Evolutionary conservation across 202 grass and related monocot species (phyloP).

Genomic region (Setaria viridis): DNA sequence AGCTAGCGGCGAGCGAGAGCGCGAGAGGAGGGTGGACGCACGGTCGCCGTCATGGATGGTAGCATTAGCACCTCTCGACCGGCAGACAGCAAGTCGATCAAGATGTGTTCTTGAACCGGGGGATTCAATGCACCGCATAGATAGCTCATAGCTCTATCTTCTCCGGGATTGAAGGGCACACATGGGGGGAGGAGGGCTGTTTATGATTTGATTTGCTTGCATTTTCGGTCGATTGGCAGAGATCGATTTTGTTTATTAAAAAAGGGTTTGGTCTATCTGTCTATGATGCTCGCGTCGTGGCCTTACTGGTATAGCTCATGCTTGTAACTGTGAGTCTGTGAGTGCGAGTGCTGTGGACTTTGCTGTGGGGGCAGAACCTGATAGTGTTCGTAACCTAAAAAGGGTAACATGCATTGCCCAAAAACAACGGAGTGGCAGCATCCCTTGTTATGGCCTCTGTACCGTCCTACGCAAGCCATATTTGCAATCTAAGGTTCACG

Average conservation of each 20-base stretch:
- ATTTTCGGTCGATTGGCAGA: background rate
- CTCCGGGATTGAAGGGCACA: background rate
- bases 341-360: no score
- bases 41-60: background rate
- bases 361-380: no score
- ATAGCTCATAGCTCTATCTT: constrained; percentile 32
- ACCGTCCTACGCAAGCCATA: no score
- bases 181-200: background rate
- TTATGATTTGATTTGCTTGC: background rate
- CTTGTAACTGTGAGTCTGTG: no score
- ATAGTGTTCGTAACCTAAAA: no score
- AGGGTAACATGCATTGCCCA: no score
- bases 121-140: constrained; percentile 35
- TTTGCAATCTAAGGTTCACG: no score
- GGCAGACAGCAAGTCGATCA: background rate
- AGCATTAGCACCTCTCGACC: background rate
- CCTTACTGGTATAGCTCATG: no score
- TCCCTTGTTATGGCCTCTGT: no score
- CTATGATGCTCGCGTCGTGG: background rate
- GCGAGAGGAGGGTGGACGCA: background rate
- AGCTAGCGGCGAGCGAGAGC: no score
- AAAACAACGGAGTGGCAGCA: no score
- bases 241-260: background rate
- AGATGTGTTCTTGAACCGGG: background rate
- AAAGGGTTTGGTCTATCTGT: background rate